These are phyloP conservation scores for Candida endomychidarum DNA, from an alignment of 805 yeast genomes.

Conservation along the genomic window DNA sequence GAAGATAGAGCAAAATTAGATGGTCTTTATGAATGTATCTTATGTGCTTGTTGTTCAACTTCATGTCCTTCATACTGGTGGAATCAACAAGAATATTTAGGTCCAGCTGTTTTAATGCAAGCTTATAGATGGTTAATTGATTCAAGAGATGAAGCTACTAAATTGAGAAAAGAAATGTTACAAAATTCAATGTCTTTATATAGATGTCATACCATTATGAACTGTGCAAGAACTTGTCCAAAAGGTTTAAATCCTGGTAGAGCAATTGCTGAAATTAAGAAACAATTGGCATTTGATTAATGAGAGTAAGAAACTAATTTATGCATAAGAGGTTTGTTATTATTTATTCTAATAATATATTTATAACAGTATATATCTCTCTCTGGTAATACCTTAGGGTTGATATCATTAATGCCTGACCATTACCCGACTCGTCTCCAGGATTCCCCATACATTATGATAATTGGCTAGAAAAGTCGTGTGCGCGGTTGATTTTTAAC, in stretches of 20 bases:
- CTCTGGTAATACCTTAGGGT: neutral
- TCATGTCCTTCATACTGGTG: constrained; percentile 99
- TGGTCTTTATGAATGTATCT: constrained; percentile 95
- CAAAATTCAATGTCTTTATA: constrained; percentile 96
- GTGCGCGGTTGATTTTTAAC: neutral
- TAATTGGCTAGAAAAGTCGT: constrained; percentile 1
- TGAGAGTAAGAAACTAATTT: constrained; percentile 1
- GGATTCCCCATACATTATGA: neutral
- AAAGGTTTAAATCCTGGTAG: constrained; percentile 97
- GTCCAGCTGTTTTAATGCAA: constrained; percentile 99
- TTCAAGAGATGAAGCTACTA: constrained; percentile 90
- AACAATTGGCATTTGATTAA: constrained; percentile 80
- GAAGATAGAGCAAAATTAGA: constrained; percentile 95
- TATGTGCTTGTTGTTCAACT: constrained; percentile 98
- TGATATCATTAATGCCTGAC: neutral
- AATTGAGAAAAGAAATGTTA: constrained; percentile 78
- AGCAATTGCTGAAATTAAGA: constrained; percentile 97
- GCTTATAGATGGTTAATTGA: constrained; percentile 99
- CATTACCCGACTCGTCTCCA: constrained; percentile 4
- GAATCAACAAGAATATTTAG: constrained; percentile 98
- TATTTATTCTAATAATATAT: constrained; percentile 7
- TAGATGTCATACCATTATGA: constrained; percentile 99
- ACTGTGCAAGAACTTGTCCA: constrained; percentile 98
- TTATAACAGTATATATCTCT: neutral
- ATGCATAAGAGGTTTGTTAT: constrained; percentile 3